Conservation (phyloP, 371 early-diverging fungal species). For the Mortierella sp. region DNA sequence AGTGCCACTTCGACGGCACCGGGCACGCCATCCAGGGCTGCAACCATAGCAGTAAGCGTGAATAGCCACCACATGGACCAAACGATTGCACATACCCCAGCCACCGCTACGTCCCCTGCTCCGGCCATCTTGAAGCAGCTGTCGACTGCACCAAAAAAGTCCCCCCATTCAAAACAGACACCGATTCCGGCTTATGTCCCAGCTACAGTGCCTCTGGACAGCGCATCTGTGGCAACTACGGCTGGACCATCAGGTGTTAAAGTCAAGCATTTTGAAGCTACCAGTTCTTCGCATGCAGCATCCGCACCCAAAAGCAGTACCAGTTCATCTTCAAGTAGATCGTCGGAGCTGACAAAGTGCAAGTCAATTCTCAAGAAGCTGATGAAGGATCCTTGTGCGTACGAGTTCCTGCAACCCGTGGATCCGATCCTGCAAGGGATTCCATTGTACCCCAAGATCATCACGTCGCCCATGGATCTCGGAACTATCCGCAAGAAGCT, state of each 20-base stretch:
- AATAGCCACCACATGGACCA: neutral
- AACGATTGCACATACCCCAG: neutral
- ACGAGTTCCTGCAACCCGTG: conserved; percentile 59
- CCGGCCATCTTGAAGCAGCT: conserved; percentile 2
- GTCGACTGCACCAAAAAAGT: conserved; percentile 16
- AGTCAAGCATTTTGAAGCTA: conserved; percentile 4
- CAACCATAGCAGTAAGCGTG: neutral
- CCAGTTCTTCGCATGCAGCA: neutral
- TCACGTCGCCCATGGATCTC: conserved; percentile 98
- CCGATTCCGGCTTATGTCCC: conserved; percentile 35
- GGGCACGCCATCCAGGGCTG: neutral
- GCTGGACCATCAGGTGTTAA: neutral
- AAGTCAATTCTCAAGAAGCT: conserved; percentile 38
- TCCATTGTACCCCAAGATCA: conserved; percentile 83
- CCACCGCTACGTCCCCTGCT: conserved; percentile 1
- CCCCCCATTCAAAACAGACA: conserved; percentile 14
- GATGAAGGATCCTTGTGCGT: conserved; percentile 33
- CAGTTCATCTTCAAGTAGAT: conserved; percentile 7
- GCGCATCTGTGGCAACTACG: conserved; percentile 8
- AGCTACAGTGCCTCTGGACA: conserved; percentile 12
- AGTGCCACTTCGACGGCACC: neutral
- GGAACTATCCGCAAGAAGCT: conserved; percentile 88
- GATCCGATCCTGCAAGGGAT: conserved; percentile 76
- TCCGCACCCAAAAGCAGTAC: conserved; percentile 11
- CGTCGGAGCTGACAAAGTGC: conserved; percentile 35